These are phyloP conservation scores for Aspergillus udagawae DNA, from an alignment of 2,329 filamentous ascomycete genomes.

Conservation along the genomic window DNA sequence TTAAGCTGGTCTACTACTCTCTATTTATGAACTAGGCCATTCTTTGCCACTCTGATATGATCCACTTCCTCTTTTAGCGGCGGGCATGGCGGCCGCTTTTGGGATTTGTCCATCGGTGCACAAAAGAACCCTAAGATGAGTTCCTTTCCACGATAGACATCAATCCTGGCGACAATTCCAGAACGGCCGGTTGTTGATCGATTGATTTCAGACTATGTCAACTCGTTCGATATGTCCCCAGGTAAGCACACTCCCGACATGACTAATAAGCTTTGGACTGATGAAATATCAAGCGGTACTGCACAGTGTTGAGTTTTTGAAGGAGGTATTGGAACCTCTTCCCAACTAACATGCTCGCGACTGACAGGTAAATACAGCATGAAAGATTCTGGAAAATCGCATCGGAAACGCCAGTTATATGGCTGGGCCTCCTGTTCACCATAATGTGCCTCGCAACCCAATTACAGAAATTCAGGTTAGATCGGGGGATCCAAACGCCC, in stretches of 20 bases:
- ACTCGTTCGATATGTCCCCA: conserved; percentile 4
- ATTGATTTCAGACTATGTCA: conserved; percentile 7
- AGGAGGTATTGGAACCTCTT: conserved; percentile 4
- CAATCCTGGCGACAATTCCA: conserved; percentile 6
- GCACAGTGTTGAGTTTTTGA: conserved; percentile 11
- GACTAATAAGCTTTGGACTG: background rate
- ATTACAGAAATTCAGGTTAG: conserved; percentile 1
- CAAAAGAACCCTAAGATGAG: too few relatives aligned
- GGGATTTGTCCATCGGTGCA: too few relatives aligned
- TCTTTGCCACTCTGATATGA: too few relatives aligned
- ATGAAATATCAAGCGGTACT: conserved; percentile 6
- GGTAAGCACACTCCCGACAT: conserved; percentile 5
- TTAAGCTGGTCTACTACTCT: too few relatives aligned
- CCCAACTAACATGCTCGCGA: background rate
- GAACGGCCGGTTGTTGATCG: conserved; percentile 5
- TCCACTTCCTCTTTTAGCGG: too few relatives aligned
- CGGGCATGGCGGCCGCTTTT: too few relatives aligned
- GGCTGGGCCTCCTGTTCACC: conserved; percentile 14
- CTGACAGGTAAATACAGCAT: conserved; percentile 6
- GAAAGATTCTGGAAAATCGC: conserved; percentile 16
- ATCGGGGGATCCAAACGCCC: background rate
- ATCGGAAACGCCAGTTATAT: conserved; percentile 7
- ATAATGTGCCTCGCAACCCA: conserved; percentile 9
- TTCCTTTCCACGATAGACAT: too few relatives aligned
- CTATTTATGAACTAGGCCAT: too few relatives aligned